Base-by-base conservation (phyloP, 1,284 basidiomycete species). In the Rhodotorula sp. region DNA sequence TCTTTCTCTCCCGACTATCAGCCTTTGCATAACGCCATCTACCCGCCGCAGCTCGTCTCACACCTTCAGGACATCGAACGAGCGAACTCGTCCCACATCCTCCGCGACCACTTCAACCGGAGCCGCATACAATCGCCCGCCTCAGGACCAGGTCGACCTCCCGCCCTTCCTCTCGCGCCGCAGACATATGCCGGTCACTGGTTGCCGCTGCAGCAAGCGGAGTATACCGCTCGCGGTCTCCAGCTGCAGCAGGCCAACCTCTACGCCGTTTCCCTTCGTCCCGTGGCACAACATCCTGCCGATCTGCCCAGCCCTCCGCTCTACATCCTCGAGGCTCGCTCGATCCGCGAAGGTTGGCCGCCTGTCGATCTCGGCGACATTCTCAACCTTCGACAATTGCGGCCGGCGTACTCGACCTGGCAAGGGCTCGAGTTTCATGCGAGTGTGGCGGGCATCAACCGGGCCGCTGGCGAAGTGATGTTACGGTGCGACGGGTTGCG, bases 281-380 rank as follows among this genome's bases (percentile, higher is more conserved):
- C 61, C 8, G 36, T 53, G 1, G 30, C 57, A 8, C 64, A 32
- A 2, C 64, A 65, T 7, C 64, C 58, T n/a, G 8, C 32, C 57
- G 64, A 65, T 17, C 64, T 58, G n/a, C 57, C 52, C 22, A 52
- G 64, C 9, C 64, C 64, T 27, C 52, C 64, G n/a, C n/a, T 39
- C 3, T 65, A 59, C 64, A 49, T 54, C 17, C 64, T 65, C 57
- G 58, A 65, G 20, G 64, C 64, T 27, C 59, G 58, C 11, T 71
- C 68, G 17, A 79, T 81, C 34, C 69, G 80, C 24, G 81, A 81
- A 66, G 79, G 79, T 27, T 76, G 76, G 60, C 81, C 81, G 10
- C 73, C 74, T 15, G 74, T 81, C 27, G 71, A 74, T 8, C 70
- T 79, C 22, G 78, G 79, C 29, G 81, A 81, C 62, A 63, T 76